Base-by-base conservation (phyloP, 768 basidiomycete genomes). In the Sarcodon aspratus region DNA sequence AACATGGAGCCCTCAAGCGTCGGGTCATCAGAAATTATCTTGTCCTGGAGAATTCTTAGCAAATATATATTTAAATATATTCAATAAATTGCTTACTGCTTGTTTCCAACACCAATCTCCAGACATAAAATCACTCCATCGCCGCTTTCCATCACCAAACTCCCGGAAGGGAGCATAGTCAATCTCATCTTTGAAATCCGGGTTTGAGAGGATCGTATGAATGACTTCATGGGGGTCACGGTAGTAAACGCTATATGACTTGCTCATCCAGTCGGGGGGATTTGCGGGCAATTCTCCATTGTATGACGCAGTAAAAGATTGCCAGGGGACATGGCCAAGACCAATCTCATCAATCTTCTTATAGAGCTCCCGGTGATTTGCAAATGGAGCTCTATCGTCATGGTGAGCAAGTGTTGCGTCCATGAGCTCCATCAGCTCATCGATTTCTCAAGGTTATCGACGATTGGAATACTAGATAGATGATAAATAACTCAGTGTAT, bases 21-120 rank as follows among this genome's bases (percentile, higher is more conserved):
- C 7, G 55, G 47, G 47, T 63, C 50, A 17, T 46, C 12, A n/a
- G 40, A 42, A 13, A 42, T 42, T 27, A 13, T 42, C 17, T 42
- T 21, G 18, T 46, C 55, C 7, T 8, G 9, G 9, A 13, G 13
- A 42, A 42, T 42, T 40, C 12, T 36, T 21, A n/a, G 37, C n/a
- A 17, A 33, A 9, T 15, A 11, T 47, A 12, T 37, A 31, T 15
- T 21, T 12, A 27, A 13, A 15, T 27, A 9, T 8, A 18, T 9
- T 49, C 21, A 5, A 27, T 27, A 27, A 27, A 44, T 17, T 32
- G 56, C 56, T 7, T 35, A 65, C 66, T 9, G 62, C 64, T 44
- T 75, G 69, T 6, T 55, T 47, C 68, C 67, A 73, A 72, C 31
- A 67, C 57, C n/a, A n/a, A n/a, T n/a, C n/a, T 3, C 66, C 71